Base-by-base conservation (phyloP, 352 stramenopile species). In the Pythium scleroteichum region DNA sequence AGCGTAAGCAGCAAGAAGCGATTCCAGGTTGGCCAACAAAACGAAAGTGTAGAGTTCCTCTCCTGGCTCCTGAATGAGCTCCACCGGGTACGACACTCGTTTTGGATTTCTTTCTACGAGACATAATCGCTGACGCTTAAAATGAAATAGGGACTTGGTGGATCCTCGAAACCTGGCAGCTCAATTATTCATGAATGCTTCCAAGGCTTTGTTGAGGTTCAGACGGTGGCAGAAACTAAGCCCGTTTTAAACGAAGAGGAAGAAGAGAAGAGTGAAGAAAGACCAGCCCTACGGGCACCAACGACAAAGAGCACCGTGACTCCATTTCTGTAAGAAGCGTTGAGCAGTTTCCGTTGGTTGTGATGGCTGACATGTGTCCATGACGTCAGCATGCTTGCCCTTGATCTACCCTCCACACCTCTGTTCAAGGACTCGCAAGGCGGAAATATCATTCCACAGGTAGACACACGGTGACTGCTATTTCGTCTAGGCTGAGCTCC, bases 341-440 rank as follows among this genome's bases (percentile, higher is more conserved):
- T 5, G 29, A 35, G 10, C 5, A 10, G 5, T 35, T 35, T 5
- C 29, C 10, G 5, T 5, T 10, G 29, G 29, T 3, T 39, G n/a
- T 62, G 45, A 38, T 26, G 26, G n/a, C 1, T 27, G 33, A 22
- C 77, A 13, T 35, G 10, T 35, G 29, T 35, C 10, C 10, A 10
- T 35, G 29, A 35, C 10, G 5, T 10, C 90, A 89, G 98, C 22
- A 90, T 99, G 54, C 78, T 99, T 47, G 97, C 96, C 19, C 69
- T 99, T 12, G 97, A 99, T 73, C 92, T 99, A 50, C 97, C 97
- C 8, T 93, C 97, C 55, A 99, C 97, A 50, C 97, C 97, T 16
- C 73, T 99, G 1, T 99, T 99, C 72, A 99, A 99, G 59, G 97
- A 99, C 72, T 97, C 92, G 8, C 89, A 98, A 67, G 85, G 94